Base-by-base conservation (phyloP, 2,329 filamentous ascomycete species). In the Lanzia echinophila region DNA sequence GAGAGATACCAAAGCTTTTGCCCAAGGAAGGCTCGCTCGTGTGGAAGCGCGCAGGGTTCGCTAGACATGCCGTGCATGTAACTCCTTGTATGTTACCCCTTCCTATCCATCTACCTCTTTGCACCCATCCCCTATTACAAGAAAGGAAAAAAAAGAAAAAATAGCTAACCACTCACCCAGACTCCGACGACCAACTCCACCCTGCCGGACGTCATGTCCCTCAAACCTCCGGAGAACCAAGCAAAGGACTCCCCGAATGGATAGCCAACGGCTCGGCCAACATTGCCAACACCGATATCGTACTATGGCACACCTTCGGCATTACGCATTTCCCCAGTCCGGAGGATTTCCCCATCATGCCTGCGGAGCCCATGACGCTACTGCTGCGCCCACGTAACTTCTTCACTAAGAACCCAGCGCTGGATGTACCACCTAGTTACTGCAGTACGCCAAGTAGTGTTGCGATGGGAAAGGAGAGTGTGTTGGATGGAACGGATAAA, bases 221-320 rank as follows among this genome's bases (percentile, higher is more conserved):
- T 60, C 81, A 84, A 64, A 84, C 79, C 5, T 68, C 66, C 0
- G 66, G 34, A 68, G 76, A 60, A 73, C 78, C 53, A 67, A 75
- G 53, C 71, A 69, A 20, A 70, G 77, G 63, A 57, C 72, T 67
- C 56, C 70, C 55, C 45, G 72, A 68, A 70, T 75, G 65, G 57
- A 56, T 77, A 61, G 82, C 82, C 22, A 81, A 90, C 57, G 83
- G 87, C 12, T 73, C 73, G 44, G 82, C 79, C 54, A 79, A 75
- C 24, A 83, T 95, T 61, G 87, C 87, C 53, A 87, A 96, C 74
- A 88, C 84, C 0, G 88, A 96, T 67, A 73, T 96, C 31, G 90
- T 96, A 1, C 79, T 96, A 15, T 96, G 90, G 90, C 90, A 96
- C 72, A 95, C 90, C 0, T 96, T 96, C 65, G 91, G 91, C 34